Evolutionary conservation across 352 stramenopile species (phyloP).

Genomic region (Globisporangium barbulae): DNA sequence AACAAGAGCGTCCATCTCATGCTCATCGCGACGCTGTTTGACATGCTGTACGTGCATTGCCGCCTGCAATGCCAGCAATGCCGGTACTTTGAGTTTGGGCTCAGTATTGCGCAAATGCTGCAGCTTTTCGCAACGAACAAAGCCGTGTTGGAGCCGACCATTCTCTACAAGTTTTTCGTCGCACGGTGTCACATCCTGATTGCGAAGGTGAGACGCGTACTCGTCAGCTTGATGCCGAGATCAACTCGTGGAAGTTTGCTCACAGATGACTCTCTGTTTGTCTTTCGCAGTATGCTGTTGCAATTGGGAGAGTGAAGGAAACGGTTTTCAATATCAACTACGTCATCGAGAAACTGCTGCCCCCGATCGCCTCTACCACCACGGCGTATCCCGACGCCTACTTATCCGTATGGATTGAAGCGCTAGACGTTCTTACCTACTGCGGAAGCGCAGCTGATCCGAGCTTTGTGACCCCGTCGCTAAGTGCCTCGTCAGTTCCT

Average conservation of each 20-base stretch:
- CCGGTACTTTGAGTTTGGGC: conserved; percentile 63
- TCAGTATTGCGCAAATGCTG: conserved; percentile 51
- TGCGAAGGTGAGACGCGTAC: conserved; percentile 46
- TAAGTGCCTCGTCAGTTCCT: conserved; percentile 5
- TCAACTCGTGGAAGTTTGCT: neutral
- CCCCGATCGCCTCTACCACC: conserved; percentile 21
- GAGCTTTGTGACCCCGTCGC: conserved; percentile 12
- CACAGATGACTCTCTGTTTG: neutral
- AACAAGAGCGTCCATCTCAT: conserved; percentile 39
- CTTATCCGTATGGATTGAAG: conserved; percentile 51
- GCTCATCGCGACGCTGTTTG: conserved; percentile 57
- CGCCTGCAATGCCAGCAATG: conserved; percentile 52
- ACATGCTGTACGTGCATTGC: conserved; percentile 68
- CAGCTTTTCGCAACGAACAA: conserved; percentile 56
- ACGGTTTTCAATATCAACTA: conserved; percentile 52
- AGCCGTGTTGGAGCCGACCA: conserved; percentile 35
- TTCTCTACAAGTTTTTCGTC: conserved; percentile 50
- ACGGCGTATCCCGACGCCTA: conserved; percentile 47
- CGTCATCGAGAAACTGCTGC: conserved; percentile 48
- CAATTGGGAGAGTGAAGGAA: conserved; percentile 50
- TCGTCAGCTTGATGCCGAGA: neutral
- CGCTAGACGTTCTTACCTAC: conserved; percentile 48
- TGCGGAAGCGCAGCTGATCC: conserved; percentile 34
- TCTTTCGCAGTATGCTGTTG: conserved; percentile 44
- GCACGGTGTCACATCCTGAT: conserved; percentile 56